A percentile compares a stretch with the other conserved stretches of the same genome.
phyloP scores from a whole-genome alignment of 2,329 filamentous ascomycete genomes.

The Colletotrichum lupini region DNA sequence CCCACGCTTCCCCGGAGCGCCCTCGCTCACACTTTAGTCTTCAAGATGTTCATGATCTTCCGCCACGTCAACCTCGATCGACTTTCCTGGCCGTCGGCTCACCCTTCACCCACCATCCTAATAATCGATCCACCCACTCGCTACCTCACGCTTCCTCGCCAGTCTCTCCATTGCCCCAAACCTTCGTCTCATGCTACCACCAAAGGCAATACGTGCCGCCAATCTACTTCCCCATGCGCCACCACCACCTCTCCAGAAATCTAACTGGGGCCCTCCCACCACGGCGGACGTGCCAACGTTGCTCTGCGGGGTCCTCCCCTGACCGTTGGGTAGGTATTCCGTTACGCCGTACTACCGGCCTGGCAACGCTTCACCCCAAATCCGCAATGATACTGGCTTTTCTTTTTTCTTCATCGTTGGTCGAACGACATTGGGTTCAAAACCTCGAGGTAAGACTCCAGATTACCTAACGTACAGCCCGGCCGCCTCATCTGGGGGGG shows the following conservation, averaged over 20 bases:
- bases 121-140: not conserved
- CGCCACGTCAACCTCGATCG: slow-evolving; percentile 29
- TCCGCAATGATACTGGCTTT: not conserved
- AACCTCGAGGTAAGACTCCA: slow-evolving; percentile 11
- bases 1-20: not conserved
- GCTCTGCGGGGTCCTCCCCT: slow-evolving; percentile 27
- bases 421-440: slow-evolving; percentile 9
- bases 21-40: slow-evolving; percentile 1
- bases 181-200: slow-evolving; percentile 19
- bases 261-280: slow-evolving; percentile 5
- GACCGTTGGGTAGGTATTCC: slow-evolving; percentile 24
- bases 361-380: slow-evolving; percentile 12
- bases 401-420: not conserved
- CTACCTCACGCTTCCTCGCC: not conserved
- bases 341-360: slow-evolving; percentile 2
- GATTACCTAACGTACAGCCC: slow-evolving; percentile 19
- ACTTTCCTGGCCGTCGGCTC: slow-evolving; percentile 12
- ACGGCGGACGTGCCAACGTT: slow-evolving; percentile 24
- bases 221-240: slow-evolving; percentile 16
- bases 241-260: not conserved
- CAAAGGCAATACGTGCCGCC: slow-evolving; percentile 7
- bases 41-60: slow-evolving; percentile 13
- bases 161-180: not conserved
- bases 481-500: slow-evolving; percentile 16
- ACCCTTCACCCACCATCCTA: not conserved